Conservation (phyloP, 2,329 filamentous ascomycete species). For the Epichloe gansuensis region DNA sequence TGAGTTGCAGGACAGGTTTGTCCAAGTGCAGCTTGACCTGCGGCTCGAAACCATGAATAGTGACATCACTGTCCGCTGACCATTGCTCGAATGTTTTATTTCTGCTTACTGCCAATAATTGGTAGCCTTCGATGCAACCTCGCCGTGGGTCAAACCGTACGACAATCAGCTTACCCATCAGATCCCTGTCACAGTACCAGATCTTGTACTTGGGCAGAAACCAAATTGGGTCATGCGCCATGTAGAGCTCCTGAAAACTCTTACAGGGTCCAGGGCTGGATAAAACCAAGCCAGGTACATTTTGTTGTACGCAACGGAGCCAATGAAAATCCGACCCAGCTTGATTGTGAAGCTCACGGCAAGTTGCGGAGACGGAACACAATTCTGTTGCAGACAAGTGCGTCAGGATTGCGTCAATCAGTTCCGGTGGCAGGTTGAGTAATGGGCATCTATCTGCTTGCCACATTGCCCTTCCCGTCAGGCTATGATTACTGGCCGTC, state of each 20-base stretch:
- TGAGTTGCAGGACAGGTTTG: slow-evolving; percentile 54
- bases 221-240: slow-evolving; percentile 69
- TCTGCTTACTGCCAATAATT: slow-evolving; percentile 54
- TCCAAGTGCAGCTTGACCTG: slow-evolving; percentile 60
- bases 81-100: slow-evolving; percentile 47
- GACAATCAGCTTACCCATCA: slow-evolving; percentile 64
- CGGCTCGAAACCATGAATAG: slow-evolving; percentile 64
- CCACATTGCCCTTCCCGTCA: neutral
- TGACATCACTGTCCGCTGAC: slow-evolving; percentile 50
- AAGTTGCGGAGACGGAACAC: slow-evolving; percentile 45
- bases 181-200: slow-evolving; percentile 70
- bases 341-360: slow-evolving; percentile 45
- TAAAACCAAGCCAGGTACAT: slow-evolving; percentile 47
- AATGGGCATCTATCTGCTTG: slow-evolving; percentile 21
- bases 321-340: slow-evolving; percentile 58
- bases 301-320: slow-evolving; percentile 55
- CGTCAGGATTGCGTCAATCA: slow-evolving; percentile 59
- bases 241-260: slow-evolving; percentile 60
- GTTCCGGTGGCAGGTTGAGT: slow-evolving; percentile 56
- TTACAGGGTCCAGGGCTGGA: slow-evolving; percentile 43
- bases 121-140: slow-evolving; percentile 71
- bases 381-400: slow-evolving; percentile 56
- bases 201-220: slow-evolving; percentile 69
- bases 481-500: neutral
- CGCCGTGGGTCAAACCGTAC: slow-evolving; percentile 62